Evolutionary conservation across 768 basidiomycete genomes (phyloP).

Genomic region (Leccinum subtestaceum): DNA sequence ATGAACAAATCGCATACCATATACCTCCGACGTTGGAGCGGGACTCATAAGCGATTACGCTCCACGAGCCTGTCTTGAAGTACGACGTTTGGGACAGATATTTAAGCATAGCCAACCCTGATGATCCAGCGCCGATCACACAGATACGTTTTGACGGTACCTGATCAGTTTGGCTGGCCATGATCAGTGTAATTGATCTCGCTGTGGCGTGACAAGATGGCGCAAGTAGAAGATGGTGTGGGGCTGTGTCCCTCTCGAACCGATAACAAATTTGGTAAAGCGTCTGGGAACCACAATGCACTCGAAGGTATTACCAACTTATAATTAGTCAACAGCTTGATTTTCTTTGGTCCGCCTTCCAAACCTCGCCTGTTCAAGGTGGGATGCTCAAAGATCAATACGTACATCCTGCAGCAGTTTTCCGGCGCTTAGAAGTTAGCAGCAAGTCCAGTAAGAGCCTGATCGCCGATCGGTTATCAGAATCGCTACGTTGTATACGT

Average conservation of each 20-base stretch:
- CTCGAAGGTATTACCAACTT: background rate
- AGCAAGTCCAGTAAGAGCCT: too few species aligned
- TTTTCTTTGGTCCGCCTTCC: background rate
- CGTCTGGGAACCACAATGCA: too few species aligned
- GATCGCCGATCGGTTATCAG: background rate
- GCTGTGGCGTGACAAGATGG: background rate
- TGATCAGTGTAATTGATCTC: background rate
- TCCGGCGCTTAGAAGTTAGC: background rate
- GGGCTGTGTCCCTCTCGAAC: too few species aligned
- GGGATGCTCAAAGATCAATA: too few species aligned
- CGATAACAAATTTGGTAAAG: too few species aligned
- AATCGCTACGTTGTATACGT: background rate
- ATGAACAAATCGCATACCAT: constrained; percentile 50
- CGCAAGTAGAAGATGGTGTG: constrained; percentile 2
- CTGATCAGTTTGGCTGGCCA: constrained; percentile 6
- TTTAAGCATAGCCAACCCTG: constrained; percentile 70
- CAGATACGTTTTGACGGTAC: constrained; percentile 47
- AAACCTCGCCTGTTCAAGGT: background rate
- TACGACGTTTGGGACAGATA: constrained; percentile 57
- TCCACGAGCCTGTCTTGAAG: constrained; percentile 58
- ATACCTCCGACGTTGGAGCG: constrained; percentile 68
- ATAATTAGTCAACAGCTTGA: background rate
- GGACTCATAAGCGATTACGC: constrained; percentile 59
- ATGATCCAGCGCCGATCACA: constrained; percentile 75
- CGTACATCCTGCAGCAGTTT: background rate